Percentiles rank a stretch among this genome's conserved stretches.
Conservation (phyloP, 2,329 filamentous ascomycete genomes). For the Colletotrichum sp. region DNA sequence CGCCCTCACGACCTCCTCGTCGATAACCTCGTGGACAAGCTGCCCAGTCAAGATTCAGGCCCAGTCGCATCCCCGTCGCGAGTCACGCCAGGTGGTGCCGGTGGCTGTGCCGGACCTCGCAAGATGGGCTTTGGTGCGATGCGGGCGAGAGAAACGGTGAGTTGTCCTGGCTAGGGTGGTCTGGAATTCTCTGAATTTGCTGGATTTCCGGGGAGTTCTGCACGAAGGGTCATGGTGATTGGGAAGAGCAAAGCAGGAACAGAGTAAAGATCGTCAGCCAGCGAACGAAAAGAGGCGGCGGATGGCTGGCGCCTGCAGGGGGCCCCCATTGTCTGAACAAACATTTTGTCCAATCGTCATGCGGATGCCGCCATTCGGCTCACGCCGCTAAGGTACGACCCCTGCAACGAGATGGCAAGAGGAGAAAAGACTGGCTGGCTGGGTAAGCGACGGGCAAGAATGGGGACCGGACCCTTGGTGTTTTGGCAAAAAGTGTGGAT, state of each 20-base stretch:
- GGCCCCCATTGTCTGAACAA: neutral
- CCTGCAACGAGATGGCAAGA: slow-evolving; percentile 3
- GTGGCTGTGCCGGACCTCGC: slow-evolving; percentile 11
- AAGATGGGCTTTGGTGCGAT: neutral
- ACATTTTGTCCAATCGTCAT: slow-evolving; percentile 1
- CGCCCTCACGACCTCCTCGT: neutral
- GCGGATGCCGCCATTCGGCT: neutral
- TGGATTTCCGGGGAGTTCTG: neutral
- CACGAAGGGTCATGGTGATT: slow-evolving; percentile 20
- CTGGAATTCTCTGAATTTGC: slow-evolving; percentile 1
- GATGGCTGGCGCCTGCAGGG: slow-evolving; percentile 20
- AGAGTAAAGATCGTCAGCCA: slow-evolving; percentile 19
- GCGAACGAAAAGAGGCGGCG: slow-evolving; percentile 2
- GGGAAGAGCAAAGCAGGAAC: slow-evolving; percentile 18
- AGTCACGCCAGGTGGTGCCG: slow-evolving; percentile 15
- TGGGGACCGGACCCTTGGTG: slow-evolving; percentile 1
- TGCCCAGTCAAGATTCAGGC: neutral
- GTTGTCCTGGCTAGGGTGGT: neutral
- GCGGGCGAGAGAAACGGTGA: slow-evolving; percentile 5
- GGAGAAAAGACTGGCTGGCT: neutral
- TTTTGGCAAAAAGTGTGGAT: neutral
- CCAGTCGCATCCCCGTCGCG: slow-evolving; percentile 7
- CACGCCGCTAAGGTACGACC: neutral
- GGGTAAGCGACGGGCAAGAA: neutral
- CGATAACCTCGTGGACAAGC: neutral